phyloP scores from a whole-genome alignment of 805 yeast species.

The Barnettozyma wickerhamii region DNA sequence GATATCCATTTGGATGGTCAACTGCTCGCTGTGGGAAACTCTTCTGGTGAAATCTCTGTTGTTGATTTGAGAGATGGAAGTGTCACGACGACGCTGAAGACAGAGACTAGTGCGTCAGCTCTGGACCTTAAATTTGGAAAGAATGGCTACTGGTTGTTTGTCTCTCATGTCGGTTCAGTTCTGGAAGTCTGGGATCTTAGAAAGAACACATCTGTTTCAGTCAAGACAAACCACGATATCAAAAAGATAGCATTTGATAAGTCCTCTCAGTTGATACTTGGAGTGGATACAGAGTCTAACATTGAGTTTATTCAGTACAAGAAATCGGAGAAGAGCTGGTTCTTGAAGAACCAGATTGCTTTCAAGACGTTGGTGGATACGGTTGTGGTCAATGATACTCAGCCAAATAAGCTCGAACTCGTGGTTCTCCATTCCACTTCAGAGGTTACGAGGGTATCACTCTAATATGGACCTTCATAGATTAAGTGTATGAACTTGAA shows the following conservation, averaged over 20 bases:
- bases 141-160: conserved; percentile 63
- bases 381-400: conserved; percentile 13
- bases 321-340: conserved; percentile 21
- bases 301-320: conserved; percentile 19
- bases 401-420: conserved; percentile 7
- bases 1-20: conserved; percentile 46
- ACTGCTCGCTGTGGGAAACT: conserved; percentile 33
- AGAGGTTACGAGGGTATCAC: conserved; percentile 3
- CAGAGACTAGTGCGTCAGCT: conserved; percentile 20
- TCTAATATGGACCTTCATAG: too few species aligned
- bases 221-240: conserved; percentile 7
- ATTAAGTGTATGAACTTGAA: too few species aligned
- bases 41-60: conserved; percentile 28
- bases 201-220: conserved; percentile 25
- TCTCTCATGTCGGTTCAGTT: conserved; percentile 21
- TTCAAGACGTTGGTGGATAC: conserved; percentile 14
- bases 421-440: conserved; percentile 2
- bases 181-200: conserved; percentile 48
- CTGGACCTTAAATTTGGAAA: conserved; percentile 44
- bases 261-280: conserved; percentile 21
- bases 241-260: conserved; percentile 18
- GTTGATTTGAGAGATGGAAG: conserved; percentile 32
- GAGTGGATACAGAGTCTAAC: conserved; percentile 2
- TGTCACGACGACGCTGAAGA: conserved; percentile 23
- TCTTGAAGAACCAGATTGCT: conserved; percentile 6